Evolutionary conservation across 1,284 basidiomycete species (phyloP).

Genomic region (Porogramme epimiltina): DNA sequence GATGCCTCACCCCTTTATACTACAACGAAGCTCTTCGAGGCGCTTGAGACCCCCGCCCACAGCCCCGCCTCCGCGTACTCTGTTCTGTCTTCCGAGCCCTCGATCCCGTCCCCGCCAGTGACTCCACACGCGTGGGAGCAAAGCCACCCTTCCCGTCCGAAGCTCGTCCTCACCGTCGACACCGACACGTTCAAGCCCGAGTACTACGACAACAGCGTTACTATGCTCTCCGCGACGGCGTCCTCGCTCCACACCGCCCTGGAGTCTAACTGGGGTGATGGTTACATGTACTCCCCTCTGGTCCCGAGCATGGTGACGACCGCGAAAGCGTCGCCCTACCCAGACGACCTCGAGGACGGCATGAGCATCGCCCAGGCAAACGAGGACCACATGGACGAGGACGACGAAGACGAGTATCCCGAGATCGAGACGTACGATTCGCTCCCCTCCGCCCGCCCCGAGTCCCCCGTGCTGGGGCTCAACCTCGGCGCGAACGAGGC

Average conservation of each 20-base stretch:
- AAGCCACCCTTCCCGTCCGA: constrained; percentile 34
- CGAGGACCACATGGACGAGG: constrained; percentile 21
- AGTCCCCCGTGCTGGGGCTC: constrained; percentile 30
- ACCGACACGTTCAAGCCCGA: constrained; percentile 53
- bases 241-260: constrained; percentile 75
- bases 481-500: constrained; percentile 16
- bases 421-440: constrained; percentile 25
- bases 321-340: constrained; percentile 27
- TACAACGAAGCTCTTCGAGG: constrained; percentile 28
- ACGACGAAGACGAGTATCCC: constrained; percentile 29
- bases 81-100: constrained; percentile 32
- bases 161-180: constrained; percentile 56
- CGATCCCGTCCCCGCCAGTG: constrained; percentile 32
- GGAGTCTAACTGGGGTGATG: constrained; percentile 38
- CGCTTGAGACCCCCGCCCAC: constrained; percentile 25
- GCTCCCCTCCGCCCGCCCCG: constrained; percentile 22
- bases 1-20: constrained; percentile 25
- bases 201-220: constrained; percentile 53
- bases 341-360: constrained; percentile 24
- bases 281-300: constrained; percentile 28
- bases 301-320: constrained; percentile 24
- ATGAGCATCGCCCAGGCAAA: constrained; percentile 30
- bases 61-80: constrained; percentile 33
- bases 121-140: constrained; percentile 55
- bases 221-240: constrained; percentile 54